A percentile compares a stretch with the other conserved stretches of the same genome.
phyloP scores from a whole-genome alignment of 1,284 basidiomycete species.

The Wallemia mellicola region DNA sequence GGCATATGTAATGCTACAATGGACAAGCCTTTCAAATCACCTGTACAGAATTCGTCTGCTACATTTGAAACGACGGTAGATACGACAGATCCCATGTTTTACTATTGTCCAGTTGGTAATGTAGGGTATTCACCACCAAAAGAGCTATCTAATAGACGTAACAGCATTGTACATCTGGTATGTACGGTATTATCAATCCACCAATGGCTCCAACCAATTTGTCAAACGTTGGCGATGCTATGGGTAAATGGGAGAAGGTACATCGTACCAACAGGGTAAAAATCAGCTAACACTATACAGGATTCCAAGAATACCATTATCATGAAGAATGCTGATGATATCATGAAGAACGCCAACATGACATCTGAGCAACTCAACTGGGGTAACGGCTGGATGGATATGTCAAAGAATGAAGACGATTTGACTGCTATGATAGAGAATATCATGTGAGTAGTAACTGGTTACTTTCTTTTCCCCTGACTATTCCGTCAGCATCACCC shows the following conservation, averaged over 20 bases:
- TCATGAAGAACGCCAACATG: neutral
- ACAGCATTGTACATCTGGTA: neutral
- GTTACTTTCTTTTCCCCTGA: neutral
- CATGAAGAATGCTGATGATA: neutral
- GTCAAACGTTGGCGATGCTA: neutral
- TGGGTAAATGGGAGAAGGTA: neutral
- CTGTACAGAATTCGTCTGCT: neutral
- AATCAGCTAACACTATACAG: neutral
- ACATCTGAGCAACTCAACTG: neutral
- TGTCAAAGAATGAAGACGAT: neutral
- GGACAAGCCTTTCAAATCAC: neutral
- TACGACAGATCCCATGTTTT: neutral
- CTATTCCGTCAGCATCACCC: neutral
- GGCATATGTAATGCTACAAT: neutral
- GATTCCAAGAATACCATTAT: neutral
- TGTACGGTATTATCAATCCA: neutral
- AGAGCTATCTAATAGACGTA: neutral
- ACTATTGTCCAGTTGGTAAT: neutral
- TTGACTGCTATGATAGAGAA: neutral
- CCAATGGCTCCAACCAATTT: neutral
- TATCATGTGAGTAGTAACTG: neutral
- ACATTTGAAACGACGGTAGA: neutral
- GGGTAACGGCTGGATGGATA: neutral
- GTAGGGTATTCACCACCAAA: neutral
- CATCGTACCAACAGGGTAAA: neutral